Evolutionary conservation across 2,329 filamentous ascomycete species (phyloP).

Genomic region (Verruconis gallopava): DNA sequence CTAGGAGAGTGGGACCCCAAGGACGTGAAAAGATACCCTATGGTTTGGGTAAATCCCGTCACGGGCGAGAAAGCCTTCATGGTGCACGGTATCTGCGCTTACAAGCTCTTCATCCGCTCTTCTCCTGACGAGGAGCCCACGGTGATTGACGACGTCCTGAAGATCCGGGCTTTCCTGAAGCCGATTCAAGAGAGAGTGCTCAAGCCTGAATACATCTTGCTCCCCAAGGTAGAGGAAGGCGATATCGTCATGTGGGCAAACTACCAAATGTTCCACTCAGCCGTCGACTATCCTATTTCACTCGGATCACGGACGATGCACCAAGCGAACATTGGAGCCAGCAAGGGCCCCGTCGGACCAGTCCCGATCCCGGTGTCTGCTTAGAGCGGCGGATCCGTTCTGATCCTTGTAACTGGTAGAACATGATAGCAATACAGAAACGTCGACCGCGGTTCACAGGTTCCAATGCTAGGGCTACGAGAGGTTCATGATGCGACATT

Average conservation of each 20-base stretch:
- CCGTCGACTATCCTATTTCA: conserved; percentile 31
- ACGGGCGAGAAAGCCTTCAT: conserved; percentile 31
- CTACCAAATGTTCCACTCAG: conserved; percentile 25
- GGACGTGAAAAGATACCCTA: conserved; percentile 30
- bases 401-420: too few species aligned
- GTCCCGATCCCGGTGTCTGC: conserved; percentile 14
- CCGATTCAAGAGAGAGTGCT: conserved; percentile 29
- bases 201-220: conserved; percentile 30
- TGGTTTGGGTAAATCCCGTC: conserved; percentile 35
- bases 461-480: too few species aligned
- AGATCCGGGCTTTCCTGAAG: conserved; percentile 25
- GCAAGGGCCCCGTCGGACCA: conserved; percentile 17
- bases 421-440: too few species aligned
- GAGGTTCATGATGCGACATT: too few species aligned
- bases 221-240: conserved; percentile 28
- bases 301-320: conserved; percentile 33
- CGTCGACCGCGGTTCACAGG: too few species aligned
- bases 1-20: conserved; percentile 24
- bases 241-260: conserved; percentile 36
- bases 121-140: conserved; percentile 21
- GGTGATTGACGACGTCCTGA: conserved; percentile 26
- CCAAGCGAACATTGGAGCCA: conserved; percentile 32
- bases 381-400: neutral
- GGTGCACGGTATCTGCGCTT: conserved; percentile 30
- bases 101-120: conserved; percentile 27